Evolutionary conservation across 495 filamentous ascomycete species (phyloP), one percentile per base, ranked within the genome.

Genomic region (Daldinia decipiens): DNA sequence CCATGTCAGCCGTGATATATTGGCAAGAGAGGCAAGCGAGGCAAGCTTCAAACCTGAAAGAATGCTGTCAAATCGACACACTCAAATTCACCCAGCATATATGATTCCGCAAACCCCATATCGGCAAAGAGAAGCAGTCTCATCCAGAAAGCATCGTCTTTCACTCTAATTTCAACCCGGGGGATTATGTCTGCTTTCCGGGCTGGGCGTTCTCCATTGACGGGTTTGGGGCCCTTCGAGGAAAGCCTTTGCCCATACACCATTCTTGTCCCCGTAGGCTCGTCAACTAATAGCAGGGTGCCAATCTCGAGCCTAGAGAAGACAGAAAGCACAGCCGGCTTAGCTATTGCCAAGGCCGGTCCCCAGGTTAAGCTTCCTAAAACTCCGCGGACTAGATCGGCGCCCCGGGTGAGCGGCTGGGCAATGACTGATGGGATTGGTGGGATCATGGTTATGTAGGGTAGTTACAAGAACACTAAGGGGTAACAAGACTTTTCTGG

Each of bases 91-190:
- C 85, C 85, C 5, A 91, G 80, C 87, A 93, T 91, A 76, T 89
- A 92, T 34, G 88, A 84, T 79, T 91, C 88, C 15, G 90, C 86
- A 75, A 93, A 92, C 2, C 90, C 90, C 89, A 91, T 91, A 79
- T 92, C 90, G 26, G 86, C 87, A 70, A 89, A 89, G 29, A 91
- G 76, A 56, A 88, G 77, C 59, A 91, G 73, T 45, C 89, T 84
- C 65, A 89, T 81, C 88, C 88, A 92, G 76, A 92, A 91, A 17
- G 83, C 76, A 59, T 89, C 87, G 56, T 83, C 85, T 70, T 85
- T 83, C 15, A 92, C 83, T 17, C 79, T 77, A 32, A 92, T 75
- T 63, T 87, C 76, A 26, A 79, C 82, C 1, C 67, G 68, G 5
- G 80, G 80, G 0, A 75, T 55, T 4, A 52, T 53, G 19, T 73